A percentile compares a stretch with the other conserved stretches of the same genome.
Evolutionary conservation across 352 stramenopile genomes (phyloP).

Genomic region (Pythium grandisporangium): DNA sequence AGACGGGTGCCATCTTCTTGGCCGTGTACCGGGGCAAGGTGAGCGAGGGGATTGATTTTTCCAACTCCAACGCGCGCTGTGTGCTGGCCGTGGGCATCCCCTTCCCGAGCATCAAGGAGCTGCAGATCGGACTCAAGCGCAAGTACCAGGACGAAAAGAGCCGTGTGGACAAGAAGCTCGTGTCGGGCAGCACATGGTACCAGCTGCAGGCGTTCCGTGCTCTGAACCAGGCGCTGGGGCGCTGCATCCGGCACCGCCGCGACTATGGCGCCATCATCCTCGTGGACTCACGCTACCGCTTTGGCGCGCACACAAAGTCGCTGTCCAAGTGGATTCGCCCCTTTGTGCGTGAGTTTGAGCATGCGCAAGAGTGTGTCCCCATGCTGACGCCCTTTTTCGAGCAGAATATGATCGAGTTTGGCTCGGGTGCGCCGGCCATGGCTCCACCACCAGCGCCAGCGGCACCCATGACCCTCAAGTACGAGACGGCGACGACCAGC

Average conservation of each 20-base stretch:
- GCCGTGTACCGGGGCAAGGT: conserved; percentile 98
- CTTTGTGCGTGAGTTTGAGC: conserved; percentile 62
- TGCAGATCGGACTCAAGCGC: conserved; percentile 73
- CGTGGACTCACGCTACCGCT: conserved; percentile 85
- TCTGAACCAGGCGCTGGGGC: conserved; percentile 98
- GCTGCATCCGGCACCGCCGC: conserved; percentile 95
- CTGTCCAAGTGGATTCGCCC: conserved; percentile 79
- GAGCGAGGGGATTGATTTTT: conserved; percentile 98
- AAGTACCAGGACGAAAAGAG: conserved; percentile 79
- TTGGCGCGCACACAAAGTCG: conserved; percentile 43
- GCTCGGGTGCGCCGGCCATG: conserved; percentile 2
- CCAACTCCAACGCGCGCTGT: conserved; percentile 92
- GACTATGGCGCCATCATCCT: conserved; percentile 98
- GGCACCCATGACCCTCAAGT: conserved; percentile 23
- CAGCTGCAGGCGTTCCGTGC: conserved; percentile 95
- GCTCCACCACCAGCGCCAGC: background rate
- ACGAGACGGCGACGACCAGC: conserved; percentile 15
- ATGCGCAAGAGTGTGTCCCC: conserved; percentile 47
- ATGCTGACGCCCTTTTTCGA: conserved; percentile 61
- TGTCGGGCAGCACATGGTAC: conserved; percentile 92
- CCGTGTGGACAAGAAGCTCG: conserved; percentile 39
- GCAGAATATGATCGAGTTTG: conserved; percentile 37
- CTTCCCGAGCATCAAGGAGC: conserved; percentile 95
- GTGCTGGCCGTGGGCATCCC: conserved; percentile 98
- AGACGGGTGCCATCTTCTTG: conserved; percentile 92